phyloP scores from a whole-genome alignment of 495 filamentous ascomycete genomes.

The Xylaria grammica region DNA sequence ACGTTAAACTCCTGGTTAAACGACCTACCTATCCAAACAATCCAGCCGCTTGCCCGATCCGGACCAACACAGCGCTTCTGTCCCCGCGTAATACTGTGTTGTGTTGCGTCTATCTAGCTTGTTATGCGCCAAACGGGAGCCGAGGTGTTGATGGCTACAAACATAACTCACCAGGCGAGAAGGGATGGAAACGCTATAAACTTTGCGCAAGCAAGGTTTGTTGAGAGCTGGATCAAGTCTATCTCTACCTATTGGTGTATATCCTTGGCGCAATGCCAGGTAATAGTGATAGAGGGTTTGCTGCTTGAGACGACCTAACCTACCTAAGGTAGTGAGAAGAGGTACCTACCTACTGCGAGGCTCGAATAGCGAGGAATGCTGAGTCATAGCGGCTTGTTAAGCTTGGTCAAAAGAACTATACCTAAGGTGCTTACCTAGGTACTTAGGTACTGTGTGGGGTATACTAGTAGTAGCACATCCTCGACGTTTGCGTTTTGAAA shows the following conservation, averaged over 20 bases:
- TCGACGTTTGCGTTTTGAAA: no score
- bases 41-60: neutral
- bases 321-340: no score
- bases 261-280: no score
- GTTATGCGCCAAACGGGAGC: neutral
- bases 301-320: no score
- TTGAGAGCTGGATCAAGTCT: neutral
- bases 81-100: neutral
- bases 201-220: neutral
- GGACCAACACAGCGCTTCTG: neutral
- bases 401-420: no score
- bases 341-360: no score
- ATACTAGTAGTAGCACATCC: no score
- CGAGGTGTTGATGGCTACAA: neutral
- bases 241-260: neutral
- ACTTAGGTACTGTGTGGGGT: no score
- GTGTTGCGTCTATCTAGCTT: neutral
- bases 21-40: neutral
- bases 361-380: no score
- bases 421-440: no score
- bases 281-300: no score
- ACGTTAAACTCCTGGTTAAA: neutral
- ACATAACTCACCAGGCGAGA: neutral
- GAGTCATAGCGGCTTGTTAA: no score
- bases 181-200: neutral